These are phyloP conservation scores for Fomitopsis palustris DNA, from an alignment of 1,284 basidiomycete genomes.

Conservation along the genomic window DNA sequence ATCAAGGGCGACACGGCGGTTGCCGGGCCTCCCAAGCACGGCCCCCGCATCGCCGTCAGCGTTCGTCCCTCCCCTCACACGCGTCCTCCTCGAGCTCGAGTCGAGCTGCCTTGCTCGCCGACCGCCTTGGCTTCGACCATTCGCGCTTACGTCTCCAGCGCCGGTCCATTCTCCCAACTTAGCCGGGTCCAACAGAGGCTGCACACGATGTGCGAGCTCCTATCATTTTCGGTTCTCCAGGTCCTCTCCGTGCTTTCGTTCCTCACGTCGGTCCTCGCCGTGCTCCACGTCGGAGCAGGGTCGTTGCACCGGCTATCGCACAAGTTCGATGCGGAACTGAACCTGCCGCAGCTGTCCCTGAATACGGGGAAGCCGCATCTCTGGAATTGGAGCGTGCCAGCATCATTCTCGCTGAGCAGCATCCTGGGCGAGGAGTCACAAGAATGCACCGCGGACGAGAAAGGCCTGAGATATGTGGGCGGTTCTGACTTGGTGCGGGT, in stretches of 20 bases:
- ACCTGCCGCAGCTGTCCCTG: conserved; percentile 18
- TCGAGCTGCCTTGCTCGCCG: background rate
- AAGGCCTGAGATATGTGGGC: conserved; percentile 17
- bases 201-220: conserved; percentile 23
- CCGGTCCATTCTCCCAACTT: background rate
- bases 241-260: conserved; percentile 31
- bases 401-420: conserved; percentile 26
- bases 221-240: conserved; percentile 31
- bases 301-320: conserved; percentile 26
- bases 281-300: conserved; percentile 29
- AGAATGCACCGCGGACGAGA: conserved; percentile 11
- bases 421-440: conserved; percentile 27
- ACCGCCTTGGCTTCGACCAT: conserved; percentile 2
- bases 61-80: background rate
- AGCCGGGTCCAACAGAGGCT: conserved; percentile 9
- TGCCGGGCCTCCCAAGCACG: background rate
- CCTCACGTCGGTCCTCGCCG: conserved; percentile 28
- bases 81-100: conserved; percentile 1
- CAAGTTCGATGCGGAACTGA: conserved; percentile 20
- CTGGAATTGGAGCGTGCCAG: conserved; percentile 29
- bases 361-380: conserved; percentile 19
- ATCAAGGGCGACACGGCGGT: background rate
- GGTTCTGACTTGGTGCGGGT: conserved; percentile 28
- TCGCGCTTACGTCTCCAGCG: conserved; percentile 2
- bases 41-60: background rate